Base-by-base conservation (phyloP, 2,329 filamentous ascomycete species). In the Aspergillus udagawae region DNA sequence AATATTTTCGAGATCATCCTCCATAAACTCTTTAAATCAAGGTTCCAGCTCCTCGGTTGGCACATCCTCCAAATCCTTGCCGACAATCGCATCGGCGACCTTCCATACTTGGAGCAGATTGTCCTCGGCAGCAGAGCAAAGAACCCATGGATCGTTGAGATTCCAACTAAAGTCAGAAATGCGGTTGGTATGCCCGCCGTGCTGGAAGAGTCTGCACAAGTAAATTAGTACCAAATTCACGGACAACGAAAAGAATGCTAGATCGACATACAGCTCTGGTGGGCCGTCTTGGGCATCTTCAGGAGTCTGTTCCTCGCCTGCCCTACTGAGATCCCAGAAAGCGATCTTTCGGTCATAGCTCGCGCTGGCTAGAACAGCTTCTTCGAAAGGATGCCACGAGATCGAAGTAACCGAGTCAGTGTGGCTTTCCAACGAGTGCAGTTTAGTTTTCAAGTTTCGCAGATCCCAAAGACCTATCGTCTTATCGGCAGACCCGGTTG, bases 91-190 rank as follows among this genome's bases (percentile, higher is more conserved):
- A 68, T 91, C 88, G 3, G 90, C 86, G 23, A 92, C 89, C 76
- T 91, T 92, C 90, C 90, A 97, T 65, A 97, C 90, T 76, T 99
- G 94, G 61, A 99, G 83, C 64, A 97, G 81, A 71, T 99, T 99
- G 77, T 99, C 94, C 73, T 99, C 95, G 0, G 93, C 94, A 17
- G 94, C 92, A 60, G 90, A 96, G 73, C 92, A 92, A 64, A 99
- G 90, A 55, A 97, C 85, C 95, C 95, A 99, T 4, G 93, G 92
- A 68, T 97, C 92, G 72, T 96, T 96, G 65, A 86, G 86, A 75
- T 99, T 99, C 93, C 93, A 99, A 77, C 89, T 93, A 70, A 99
- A 99, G 75, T 99, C 95, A 38, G 91, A 92, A 60, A 99, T 86
- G 64, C 95, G 89, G 77, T 97, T 97, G 10, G 94, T 99, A 79